Evolutionary conservation across 2,329 filamentous ascomycete species (phyloP), one percentile per base, ranked within the genome.

Genomic region (Cercospora sp.): DNA sequence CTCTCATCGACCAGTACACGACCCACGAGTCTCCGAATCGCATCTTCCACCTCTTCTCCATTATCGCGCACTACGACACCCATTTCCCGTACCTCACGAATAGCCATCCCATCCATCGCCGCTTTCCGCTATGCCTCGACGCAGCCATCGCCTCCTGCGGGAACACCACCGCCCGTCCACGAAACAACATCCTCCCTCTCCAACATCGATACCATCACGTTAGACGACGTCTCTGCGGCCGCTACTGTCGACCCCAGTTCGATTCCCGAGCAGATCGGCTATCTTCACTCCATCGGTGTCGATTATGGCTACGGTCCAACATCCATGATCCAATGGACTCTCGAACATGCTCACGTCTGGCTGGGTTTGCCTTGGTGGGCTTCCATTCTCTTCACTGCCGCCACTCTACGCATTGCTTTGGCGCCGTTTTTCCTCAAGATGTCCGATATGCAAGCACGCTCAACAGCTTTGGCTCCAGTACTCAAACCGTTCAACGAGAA

Each of bases 281-380:
- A 94, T 76, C 83, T 99, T 67, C 88, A 91, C 73, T 85, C 88
- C 6, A 84, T 98, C 10, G 95, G 95, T 3, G 83, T 99, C 24
- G 92, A 98, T 75, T 98, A 90, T 76, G 93, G 94, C 77, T 94
- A 84, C 83, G 94, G 94, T 16, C 88, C 91, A 5, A 92, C 93
- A 0, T 82, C 89, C 3, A 72, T 88, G 16, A 88, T 95, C 79
- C 86, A 97, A 81, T 94, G 86, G 85, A 24, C 87, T 2, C 81
- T 98, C 10, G 95, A 99, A 83, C 89, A 94, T 77, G 78, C 96
- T 49, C 93, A 99, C 80, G 84, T 97, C 69, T 90, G 86, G 74
- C 82, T 77, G 6, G 92, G 90, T 40, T 80, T 92, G 65, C 92
- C 93, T 12, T 98, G 95, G 95, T 93, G 91, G 85, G 89, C 83